Evolutionary conservation across 257 asterid genomes (phyloP), one percentile per base, ranked within the genome.

Genomic region (Scutellaria barbata): DNA sequence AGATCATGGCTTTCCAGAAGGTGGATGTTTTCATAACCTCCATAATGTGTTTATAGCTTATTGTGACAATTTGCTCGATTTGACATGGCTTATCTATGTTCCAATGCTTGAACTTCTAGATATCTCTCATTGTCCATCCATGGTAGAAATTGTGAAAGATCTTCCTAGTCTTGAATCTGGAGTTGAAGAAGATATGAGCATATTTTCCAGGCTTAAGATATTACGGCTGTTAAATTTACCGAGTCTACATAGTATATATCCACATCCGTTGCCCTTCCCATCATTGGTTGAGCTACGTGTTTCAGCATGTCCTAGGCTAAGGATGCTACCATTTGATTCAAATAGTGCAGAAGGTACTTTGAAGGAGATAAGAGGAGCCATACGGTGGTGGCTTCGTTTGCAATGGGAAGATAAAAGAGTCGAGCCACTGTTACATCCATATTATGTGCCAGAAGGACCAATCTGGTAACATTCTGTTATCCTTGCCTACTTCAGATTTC

Each of bases 71-170:
- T 58, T 74, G 57, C 50, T 47, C 39, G 69, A 74, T n/a, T 41
- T 66, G 42, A 57, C 79, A 10, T 74, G 74, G 74, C 74, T 74
- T 7, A 42, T 58, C 18, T 16, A 58, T 6, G 79, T 74, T 40
- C 79, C 79, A 52, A 37, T 46, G 47, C 74, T 74, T 39, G 79
- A 74, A 22, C 16, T 57, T 67, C 68, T 74, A n/a, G 79, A 74
- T 7, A 68, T 74, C 8, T 50, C 79, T 74, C 79, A 74, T n/a
- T 74, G 79, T 59, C 56, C 53, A 40, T 74, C 74, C 5, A 74
- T 74, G 79, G 51, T 48, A 14, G 79, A 67, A 42, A 74, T 74
- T 57, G 79, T 74, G n/a, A 12, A 30, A 43, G 67, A 4, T 52
- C 56, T 4, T 20, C 50, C 71, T 17, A 25, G 55, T 54, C 40